phyloP scores from a whole-genome alignment of 148 eudicot genomes.

The Rhododendron kiyosumense region DNA sequence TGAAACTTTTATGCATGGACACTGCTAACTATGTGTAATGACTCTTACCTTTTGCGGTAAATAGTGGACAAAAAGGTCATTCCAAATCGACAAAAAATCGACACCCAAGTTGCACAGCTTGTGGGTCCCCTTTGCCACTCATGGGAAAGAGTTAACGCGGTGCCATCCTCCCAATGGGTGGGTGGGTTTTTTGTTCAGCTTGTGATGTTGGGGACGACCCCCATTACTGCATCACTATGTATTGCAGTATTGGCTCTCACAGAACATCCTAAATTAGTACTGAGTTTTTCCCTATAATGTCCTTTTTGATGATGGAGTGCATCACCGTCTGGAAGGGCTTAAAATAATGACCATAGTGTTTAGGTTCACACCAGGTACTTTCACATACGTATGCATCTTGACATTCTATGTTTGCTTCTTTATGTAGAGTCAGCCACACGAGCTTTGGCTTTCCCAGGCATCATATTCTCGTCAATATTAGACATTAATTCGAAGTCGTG shows the following conservation, averaged over 20 bases:
- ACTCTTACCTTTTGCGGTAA: neutral
- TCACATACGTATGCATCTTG: neutral
- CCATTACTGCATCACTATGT: neutral
- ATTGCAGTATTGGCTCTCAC: neutral
- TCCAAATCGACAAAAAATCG: neutral
- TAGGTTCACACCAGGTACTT: neutral
- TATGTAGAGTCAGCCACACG: neutral
- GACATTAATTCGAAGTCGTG: neutral
- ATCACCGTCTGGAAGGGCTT: neutral
- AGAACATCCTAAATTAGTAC: neutral
- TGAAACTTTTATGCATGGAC: neutral
- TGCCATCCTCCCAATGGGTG: neutral
- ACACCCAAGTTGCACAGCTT: neutral
- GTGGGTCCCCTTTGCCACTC: neutral
- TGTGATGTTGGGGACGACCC: neutral
- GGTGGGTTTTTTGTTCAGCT: neutral
- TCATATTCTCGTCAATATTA: neutral
- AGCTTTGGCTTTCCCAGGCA: neutral
- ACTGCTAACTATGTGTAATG: neutral
- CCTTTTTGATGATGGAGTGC: neutral
- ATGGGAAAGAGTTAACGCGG: neutral
- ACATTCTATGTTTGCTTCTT: neutral
- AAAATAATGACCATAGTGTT: neutral
- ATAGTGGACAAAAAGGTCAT: neutral
- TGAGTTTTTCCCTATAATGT: neutral